A percentile compares a stretch with the other conserved stretches of the same genome.
Conservation (phyloP, 306 rosid species). For the Biancaea sappan region DNA sequence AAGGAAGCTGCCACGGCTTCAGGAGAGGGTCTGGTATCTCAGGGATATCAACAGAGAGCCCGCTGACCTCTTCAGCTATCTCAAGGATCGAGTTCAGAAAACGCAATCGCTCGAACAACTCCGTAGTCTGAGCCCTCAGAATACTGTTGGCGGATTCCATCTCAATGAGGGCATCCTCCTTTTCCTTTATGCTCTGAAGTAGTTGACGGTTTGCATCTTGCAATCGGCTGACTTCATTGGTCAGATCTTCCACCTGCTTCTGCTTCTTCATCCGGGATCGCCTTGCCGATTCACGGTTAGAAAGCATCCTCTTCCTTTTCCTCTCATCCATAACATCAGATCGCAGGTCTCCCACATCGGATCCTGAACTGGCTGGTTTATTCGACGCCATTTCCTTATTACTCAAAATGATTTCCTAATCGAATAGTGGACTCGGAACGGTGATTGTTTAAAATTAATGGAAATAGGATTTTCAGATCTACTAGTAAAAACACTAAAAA, state of each 20-base stretch:
- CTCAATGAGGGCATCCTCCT: constrained; percentile 58
- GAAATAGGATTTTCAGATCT: constrained; percentile 28
- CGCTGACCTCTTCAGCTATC: constrained; percentile 72
- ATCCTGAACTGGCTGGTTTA: constrained; percentile 65
- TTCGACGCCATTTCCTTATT: constrained; percentile 54
- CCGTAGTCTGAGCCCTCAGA: constrained; percentile 66
- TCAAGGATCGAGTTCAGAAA: constrained; percentile 75
- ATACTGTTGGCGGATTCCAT: constrained; percentile 60
- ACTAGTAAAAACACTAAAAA: constrained; percentile 12
- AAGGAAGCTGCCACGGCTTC: constrained; percentile 71
- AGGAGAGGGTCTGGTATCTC: constrained; percentile 75
- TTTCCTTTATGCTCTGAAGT: constrained; percentile 47
- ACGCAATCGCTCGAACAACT: constrained; percentile 70
- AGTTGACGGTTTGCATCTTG: constrained; percentile 53
- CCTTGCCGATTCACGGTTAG: constrained; percentile 93
- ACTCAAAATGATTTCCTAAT: neutral
- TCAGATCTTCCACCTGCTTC: constrained; percentile 81
- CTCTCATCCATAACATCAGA: constrained; percentile 58
- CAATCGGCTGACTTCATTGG: constrained; percentile 53
- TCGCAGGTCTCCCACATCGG: constrained; percentile 59
- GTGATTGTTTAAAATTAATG: neutral
- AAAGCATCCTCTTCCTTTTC: constrained; percentile 92
- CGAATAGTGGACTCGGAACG: neutral
- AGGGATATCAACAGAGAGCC: constrained; percentile 64
- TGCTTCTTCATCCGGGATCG: constrained; percentile 93